Base-by-base conservation (phyloP, 164 flowering plant genomes). In the Hamamelis virginiana region DNA sequence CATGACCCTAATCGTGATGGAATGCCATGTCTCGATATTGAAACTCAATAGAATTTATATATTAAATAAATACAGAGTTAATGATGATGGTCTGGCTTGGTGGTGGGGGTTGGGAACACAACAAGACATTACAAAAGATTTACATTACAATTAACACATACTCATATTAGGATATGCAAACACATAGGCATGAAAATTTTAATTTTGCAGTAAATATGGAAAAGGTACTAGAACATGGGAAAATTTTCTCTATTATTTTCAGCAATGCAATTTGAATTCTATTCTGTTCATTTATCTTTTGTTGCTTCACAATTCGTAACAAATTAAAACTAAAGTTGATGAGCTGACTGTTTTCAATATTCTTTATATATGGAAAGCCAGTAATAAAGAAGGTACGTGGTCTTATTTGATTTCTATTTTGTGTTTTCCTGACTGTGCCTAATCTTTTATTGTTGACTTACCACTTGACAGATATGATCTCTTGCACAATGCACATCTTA, bases 401-500 rank as follows among this genome's bases (percentile, higher is more conserved):
- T 51, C 13, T 66, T 52, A 16, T 8, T 41, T 19, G 59, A 66
- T n/a, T 16, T 23, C 21, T 28, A 59, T 59, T 27, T 21, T 59
- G 43, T 23, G 45, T 65, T 10, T 55, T 18, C 47, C 48, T 75
- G 22, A 28, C 18, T 56, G 27, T 41, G 52, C 8, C 8, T 33
- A 21, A 58, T 22, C 18, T 67, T 33, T 43, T 1, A 13, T 62
- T 25, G 15, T 18, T 61, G 51, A 41, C 44, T 9, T 75, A 23
- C 48, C 41, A n/a, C 45, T 69, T 79, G 52, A 73, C 83, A 96
- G 99, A 70, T 96, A 96, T 80, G 99, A 96, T 76, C 94, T 90
- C 72, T 80, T 96, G 80, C 99, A 96, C 79, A 96, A 96, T 85
- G 85, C 93, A 56, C 99, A 96, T 79, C 94, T 96, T 65, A 89